Percentiles rank a stretch among this genome's conserved stretches.
Evolutionary conservation across 371 early-diverging fungal genomes (phyloP).

Genomic region (Mortierella sp.): DNA sequence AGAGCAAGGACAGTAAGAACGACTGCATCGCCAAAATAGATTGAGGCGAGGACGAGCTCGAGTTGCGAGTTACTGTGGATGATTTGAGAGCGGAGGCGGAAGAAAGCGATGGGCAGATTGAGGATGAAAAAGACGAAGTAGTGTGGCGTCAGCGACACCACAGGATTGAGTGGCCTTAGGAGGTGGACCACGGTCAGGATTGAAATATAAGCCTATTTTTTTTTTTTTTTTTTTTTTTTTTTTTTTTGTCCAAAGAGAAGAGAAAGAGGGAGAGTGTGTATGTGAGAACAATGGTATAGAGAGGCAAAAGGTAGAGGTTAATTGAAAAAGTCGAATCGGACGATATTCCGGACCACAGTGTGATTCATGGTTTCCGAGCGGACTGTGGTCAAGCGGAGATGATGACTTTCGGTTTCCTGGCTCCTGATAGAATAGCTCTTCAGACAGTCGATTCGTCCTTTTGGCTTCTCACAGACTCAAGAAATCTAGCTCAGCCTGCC

Average conservation of each 20-base stretch:
- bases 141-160: constrained; percentile 63
- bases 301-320: no score
- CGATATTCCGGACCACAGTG: no score
- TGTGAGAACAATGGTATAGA: not conserved
- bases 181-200: constrained; percentile 60
- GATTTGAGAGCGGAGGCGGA: constrained; percentile 60
- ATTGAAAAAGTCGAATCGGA: no score
- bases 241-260: not conserved
- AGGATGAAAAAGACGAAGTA: constrained; percentile 61
- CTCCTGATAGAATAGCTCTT: no score
- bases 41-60: constrained; percentile 49
- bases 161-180: constrained; percentile 58
- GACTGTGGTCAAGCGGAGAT: no score
- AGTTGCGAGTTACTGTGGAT: constrained; percentile 55
- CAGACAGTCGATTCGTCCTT: no score
- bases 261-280: not conserved
- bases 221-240: no score
- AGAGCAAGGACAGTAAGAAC: constrained; percentile 56
- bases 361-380: no score
- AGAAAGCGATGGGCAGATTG: constrained; percentile 56
- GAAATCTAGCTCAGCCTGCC: no score
- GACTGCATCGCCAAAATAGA: constrained; percentile 57
- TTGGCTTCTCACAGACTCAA: no score
- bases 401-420: no score
- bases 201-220: constrained; percentile 59